Conservation (phyloP, 768 basidiomycete genomes). For the Auricularia cornea region DNA sequence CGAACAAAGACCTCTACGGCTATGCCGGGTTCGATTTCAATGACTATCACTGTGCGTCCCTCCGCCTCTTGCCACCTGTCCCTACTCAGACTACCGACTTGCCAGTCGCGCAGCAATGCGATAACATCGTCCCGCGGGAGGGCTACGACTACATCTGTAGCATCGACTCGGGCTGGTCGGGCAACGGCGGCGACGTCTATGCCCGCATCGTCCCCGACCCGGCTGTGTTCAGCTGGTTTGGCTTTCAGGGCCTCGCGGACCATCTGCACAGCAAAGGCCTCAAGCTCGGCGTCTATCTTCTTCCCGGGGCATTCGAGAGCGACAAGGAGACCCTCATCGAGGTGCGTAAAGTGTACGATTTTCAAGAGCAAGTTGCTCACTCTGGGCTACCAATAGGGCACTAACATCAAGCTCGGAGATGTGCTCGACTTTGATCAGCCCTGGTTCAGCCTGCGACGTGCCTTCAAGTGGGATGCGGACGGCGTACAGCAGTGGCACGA, state of each 20-base stretch:
- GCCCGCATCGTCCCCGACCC: background rate
- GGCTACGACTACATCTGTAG: background rate
- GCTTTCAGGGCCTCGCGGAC: background rate
- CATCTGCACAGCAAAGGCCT: conserved; percentile 2
- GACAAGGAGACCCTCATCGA: background rate
- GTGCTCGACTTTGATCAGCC: background rate
- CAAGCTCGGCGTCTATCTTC: conserved; percentile 3
- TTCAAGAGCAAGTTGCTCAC: too few species aligned
- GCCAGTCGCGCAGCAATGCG: background rate
- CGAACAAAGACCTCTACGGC: background rate
- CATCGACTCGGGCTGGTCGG: conserved; percentile 5
- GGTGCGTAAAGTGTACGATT: background rate
- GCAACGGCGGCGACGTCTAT: conserved; percentile 1
- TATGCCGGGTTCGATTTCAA: background rate
- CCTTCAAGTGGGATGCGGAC: background rate
- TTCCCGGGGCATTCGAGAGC: background rate
- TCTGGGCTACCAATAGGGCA: background rate
- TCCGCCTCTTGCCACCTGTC: background rate
- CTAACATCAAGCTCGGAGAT: background rate
- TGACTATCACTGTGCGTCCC: background rate
- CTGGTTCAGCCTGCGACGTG: background rate
- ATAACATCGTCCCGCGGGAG: background rate
- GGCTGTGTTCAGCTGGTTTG: background rate
- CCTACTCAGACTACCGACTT: background rate
- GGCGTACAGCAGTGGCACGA: conserved; percentile 6